These are phyloP conservation scores for Arabis alpina DNA, from an alignment of 345 rosid genomes.

Conservation along the genomic window DNA sequence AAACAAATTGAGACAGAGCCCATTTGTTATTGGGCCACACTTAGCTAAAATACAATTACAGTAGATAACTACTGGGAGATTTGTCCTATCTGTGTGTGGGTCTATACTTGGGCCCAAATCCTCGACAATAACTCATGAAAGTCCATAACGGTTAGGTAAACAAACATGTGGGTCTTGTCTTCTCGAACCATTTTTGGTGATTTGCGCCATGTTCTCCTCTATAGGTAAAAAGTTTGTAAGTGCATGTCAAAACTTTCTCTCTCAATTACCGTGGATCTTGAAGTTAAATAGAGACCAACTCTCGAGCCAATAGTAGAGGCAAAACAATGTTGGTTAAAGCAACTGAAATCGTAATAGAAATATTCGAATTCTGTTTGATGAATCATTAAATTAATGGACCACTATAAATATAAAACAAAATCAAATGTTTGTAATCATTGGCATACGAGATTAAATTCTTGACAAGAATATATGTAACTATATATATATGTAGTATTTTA, in stretches of 20 bases:
- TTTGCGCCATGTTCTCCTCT: background rate
- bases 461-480: background rate
- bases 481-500: no score
- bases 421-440: background rate
- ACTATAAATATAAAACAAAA: no score
- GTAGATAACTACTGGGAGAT: background rate
- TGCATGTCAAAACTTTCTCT: background rate
- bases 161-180: constrained; percentile 13
- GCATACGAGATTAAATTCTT: background rate
- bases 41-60: no score
- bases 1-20: background rate
- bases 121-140: constrained; percentile 16
- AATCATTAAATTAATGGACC: no score
- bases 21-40: background rate
- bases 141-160: constrained; percentile 12
- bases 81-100: constrained; percentile 7
- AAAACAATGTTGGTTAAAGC: no score
- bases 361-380: no score
- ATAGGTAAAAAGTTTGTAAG: background rate
- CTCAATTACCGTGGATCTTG: no score
- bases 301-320: no score
- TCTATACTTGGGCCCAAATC: constrained; percentile 15
- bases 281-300: no score
- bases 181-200: constrained; percentile 13
- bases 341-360: no score